Percentiles rank a stretch among this genome's conserved stretches.
Conservation (phyloP, 768 basidiomycete genomes). For the Mycena chlorophos region DNA sequence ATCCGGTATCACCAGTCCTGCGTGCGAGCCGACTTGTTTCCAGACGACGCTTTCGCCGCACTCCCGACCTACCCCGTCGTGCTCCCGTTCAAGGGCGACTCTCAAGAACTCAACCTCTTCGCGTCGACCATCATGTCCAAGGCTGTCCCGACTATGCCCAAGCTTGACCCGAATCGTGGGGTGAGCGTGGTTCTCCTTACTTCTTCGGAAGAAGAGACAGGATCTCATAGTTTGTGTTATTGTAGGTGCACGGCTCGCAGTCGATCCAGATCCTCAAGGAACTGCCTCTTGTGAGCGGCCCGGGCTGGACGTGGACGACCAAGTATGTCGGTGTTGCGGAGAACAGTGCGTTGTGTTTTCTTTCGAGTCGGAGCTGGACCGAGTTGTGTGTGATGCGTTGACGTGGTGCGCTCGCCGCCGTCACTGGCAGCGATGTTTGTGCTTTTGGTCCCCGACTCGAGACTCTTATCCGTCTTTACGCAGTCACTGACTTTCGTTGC, state of each 20-base stretch:
- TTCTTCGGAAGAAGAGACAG: neutral
- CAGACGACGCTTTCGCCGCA: constrained; percentile 70
- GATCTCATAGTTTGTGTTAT: neutral
- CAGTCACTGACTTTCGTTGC: constrained; percentile 2
- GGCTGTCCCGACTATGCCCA: constrained; percentile 66
- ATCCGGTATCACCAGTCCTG: neutral
- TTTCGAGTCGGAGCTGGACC: neutral
- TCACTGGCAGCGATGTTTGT: too few relatives aligned
- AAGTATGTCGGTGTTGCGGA: constrained; percentile 72
- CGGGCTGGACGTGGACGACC: constrained; percentile 74
- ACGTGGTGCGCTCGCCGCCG: too few relatives aligned
- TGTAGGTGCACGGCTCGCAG: constrained; percentile 76
- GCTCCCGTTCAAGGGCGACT: constrained; percentile 67
- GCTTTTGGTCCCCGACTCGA: too few relatives aligned
- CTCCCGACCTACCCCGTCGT: constrained; percentile 88
- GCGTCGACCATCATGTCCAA: constrained; percentile 46
- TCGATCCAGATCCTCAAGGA: constrained; percentile 77
- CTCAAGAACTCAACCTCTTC: constrained; percentile 71
- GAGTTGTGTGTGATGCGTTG: neutral
- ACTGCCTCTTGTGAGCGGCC: constrained; percentile 73
- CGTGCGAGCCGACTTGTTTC: neutral
- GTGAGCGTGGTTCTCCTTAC: constrained; percentile 39
- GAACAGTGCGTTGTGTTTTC: constrained; percentile 59
- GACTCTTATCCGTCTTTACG: too few relatives aligned
- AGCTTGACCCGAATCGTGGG: constrained; percentile 65